Evolutionary conservation across 176 grass and related monocot species (phyloP).

Genomic region (Oryza brachyantha): DNA sequence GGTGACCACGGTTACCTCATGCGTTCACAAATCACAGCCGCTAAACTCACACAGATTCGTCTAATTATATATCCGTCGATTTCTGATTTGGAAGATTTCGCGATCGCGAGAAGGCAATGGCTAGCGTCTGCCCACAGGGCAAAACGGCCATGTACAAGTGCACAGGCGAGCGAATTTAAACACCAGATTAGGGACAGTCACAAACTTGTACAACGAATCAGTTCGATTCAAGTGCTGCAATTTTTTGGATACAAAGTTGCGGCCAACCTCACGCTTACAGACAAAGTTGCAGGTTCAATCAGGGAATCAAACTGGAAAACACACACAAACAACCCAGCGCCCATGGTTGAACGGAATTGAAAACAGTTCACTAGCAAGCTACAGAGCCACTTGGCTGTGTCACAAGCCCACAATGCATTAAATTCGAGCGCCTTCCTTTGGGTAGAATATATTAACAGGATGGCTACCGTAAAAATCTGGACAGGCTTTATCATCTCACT

Average conservation of each 20-base stretch:
- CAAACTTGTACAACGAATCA: constrained; percentile 10
- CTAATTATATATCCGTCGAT: neutral
- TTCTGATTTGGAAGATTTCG: neutral
- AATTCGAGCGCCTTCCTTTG: neutral
- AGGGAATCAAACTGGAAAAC: neutral
- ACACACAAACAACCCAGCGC: neutral
- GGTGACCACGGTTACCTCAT: too few relatives aligned
- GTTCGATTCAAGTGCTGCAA: neutral
- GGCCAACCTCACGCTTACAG: neutral
- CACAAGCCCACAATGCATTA: neutral
- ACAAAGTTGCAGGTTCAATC: neutral
- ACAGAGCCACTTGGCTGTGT: neutral
- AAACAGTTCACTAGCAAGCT: neutral
- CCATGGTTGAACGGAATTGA: neutral
- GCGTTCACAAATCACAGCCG: too few relatives aligned
- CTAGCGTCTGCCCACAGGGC: too few relatives aligned
- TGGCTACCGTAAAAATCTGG: neutral
- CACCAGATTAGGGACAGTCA: neutral
- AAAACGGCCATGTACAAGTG: too few relatives aligned
- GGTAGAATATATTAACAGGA: constrained; percentile 22
- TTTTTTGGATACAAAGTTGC: neutral
- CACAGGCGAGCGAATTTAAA: neutral
- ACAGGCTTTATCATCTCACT: neutral
- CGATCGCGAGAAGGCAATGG: neutral
- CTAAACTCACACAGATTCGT: too few relatives aligned